Evolutionary conservation across 2,329 filamentous ascomycete species (phyloP), one percentile per base, ranked within the genome.

Genomic region (Fusarium sp.): DNA sequence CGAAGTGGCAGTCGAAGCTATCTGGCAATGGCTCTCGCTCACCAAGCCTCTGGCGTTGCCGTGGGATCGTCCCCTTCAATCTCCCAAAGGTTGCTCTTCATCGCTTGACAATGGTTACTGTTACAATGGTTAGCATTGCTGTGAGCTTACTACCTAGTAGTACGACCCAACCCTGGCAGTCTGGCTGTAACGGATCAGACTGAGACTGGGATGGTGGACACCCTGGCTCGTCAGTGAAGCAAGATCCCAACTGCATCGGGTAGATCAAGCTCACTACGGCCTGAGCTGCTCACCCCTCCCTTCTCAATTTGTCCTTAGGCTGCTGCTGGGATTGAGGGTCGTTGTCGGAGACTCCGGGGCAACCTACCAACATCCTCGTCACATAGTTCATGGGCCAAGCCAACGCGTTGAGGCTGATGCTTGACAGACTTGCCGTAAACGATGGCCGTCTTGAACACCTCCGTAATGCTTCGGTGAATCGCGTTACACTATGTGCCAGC

Each of bases 361-460:
- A 52, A 85, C 91, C 84, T 86, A 95, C 93, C 93, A 81, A 99
- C 97, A 83, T 99, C 96, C 83, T 99, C 96, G 80, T 99, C 96
- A 60, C 90, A 93, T 76, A 99, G 86, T 84, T 97, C 93, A 80
- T 99, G 96, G 54, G 88, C 84, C 70, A 99, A 86, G 49, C 96
- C 96, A 68, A 98, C 96, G 76, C 94, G 89, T 83, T 99, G 96
- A 70, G 96, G 96, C 83, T 98, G 96, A 84, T 99, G 96, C 86
- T 98, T 98, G 73, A 98, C 95, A 57, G 94, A 98, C 80, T 95
- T 96, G 73, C 96, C 96, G 80, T 98, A 99, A 41, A 99, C 96
- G 77, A 99, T 91, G 56, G 96, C 96, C 66, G 91, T 89, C 82
- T 95, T 97, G 86, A 99, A 99, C 74, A 97, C 91, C 75, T 99